A percentile compares a stretch with the other conserved stretches of the same genome.
Evolutionary conservation across 108 stramenopile species (phyloP).

Genomic region (Nitzschia putrida): DNA sequence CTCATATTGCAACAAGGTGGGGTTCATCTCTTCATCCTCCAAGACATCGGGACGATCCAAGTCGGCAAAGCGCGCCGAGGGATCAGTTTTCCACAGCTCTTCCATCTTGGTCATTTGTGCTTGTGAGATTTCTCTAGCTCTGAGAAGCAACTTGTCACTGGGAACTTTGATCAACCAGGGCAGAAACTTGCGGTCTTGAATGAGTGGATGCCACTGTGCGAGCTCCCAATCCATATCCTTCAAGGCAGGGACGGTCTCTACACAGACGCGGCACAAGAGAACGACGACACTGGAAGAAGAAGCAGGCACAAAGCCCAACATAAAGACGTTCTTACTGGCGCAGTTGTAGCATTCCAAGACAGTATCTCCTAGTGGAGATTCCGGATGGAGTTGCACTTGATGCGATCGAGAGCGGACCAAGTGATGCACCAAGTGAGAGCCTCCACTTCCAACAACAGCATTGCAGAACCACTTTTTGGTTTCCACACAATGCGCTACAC

Average conservation of each 20-base stretch:
- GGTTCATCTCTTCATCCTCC: slow-evolving; percentile 86
- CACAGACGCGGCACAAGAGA: slow-evolving; percentile 94
- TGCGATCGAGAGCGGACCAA: slow-evolving; percentile 80
- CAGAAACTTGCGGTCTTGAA: slow-evolving; percentile 92
- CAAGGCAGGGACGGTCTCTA: slow-evolving; percentile 88
- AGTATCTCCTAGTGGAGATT: slow-evolving; percentile 92
- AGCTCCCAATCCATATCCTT: slow-evolving; percentile 99
- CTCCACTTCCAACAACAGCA: slow-evolving; percentile 77
- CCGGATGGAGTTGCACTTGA: slow-evolving; percentile 86
- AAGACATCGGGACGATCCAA: slow-evolving; percentile 81
- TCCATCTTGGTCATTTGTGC: slow-evolving; percentile 93
- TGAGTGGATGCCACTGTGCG: slow-evolving; percentile 93
- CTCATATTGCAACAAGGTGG: slow-evolving; percentile 87
- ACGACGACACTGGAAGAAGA: slow-evolving; percentile 85
- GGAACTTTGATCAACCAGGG: slow-evolving; percentile 92
- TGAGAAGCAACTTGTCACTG: slow-evolving; percentile 74
- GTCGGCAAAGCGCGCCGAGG: slow-evolving; percentile 90
- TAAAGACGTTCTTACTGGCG: slow-evolving; percentile 91
- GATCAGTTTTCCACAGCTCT: slow-evolving; percentile 94
- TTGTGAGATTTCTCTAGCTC: slow-evolving; percentile 82
- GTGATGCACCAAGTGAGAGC: slow-evolving; percentile 94
- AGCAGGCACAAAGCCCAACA: slow-evolving; percentile 98
- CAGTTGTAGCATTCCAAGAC: slow-evolving; percentile 99
- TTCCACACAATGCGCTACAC: slow-evolving; percentile 94
- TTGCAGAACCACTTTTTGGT: slow-evolving; percentile 99